Conservation (phyloP, 495 filamentous ascomycete genomes). For the Neurospora discreta region DNA sequence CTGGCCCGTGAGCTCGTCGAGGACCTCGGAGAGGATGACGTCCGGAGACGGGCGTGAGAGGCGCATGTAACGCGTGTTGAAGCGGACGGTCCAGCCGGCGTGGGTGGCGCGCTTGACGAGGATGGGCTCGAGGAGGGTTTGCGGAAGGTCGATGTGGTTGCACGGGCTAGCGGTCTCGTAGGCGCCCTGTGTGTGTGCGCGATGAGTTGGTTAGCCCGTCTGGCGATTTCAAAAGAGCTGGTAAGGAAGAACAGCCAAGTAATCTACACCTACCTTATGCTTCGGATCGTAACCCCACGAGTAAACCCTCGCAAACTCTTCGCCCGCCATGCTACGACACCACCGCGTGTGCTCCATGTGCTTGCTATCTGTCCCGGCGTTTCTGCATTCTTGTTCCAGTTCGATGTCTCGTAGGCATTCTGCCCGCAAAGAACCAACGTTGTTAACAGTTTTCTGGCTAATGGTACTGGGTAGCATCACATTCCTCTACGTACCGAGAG, state of each 20-base stretch:
- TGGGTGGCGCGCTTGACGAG: conserved; percentile 33
- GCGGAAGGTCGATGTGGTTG: conserved; percentile 36
- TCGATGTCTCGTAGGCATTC: conserved; percentile 44
- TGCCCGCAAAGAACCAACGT: neutral
- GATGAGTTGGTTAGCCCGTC: conserved; percentile 1
- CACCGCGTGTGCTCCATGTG: conserved; percentile 42
- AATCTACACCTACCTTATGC: conserved; percentile 24
- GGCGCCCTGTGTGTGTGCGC: conserved; percentile 29
- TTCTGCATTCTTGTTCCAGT: conserved; percentile 29
- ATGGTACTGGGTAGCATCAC: neutral
- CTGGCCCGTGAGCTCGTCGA: conserved; percentile 29
- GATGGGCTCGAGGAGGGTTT: conserved; percentile 42
- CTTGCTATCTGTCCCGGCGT: conserved; percentile 23
- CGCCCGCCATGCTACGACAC: conserved; percentile 44
- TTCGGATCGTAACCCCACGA: conserved; percentile 43
- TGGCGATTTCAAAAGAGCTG: no score
- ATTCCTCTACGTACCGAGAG: conserved; percentile 12
- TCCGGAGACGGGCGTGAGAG: conserved; percentile 19
- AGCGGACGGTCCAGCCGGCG: conserved; percentile 32
- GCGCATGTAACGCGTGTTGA: conserved; percentile 29
- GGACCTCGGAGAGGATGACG: conserved; percentile 26
- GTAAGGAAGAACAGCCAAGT: neutral
- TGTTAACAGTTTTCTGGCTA: neutral
- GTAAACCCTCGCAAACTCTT: conserved; percentile 41
- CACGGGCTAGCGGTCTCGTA: conserved; percentile 42